phyloP scores from a whole-genome alignment of 108 stramenopile species.

The Cyclostephanos tholiformis region DNA sequence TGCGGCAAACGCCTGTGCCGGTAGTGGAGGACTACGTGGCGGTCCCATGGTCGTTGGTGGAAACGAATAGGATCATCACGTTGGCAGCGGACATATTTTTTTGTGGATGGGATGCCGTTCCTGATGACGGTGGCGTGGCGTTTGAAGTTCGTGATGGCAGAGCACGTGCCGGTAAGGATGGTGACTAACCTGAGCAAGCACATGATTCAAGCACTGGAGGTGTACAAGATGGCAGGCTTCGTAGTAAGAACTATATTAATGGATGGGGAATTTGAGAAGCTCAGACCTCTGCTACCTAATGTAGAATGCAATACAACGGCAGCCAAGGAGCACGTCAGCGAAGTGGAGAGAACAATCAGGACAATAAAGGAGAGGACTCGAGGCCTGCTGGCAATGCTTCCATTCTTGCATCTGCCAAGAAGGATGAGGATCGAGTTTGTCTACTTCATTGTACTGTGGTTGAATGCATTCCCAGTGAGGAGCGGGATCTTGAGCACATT shows the following conservation, averaged over 20 bases:
- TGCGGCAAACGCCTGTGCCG: too few relatives aligned
- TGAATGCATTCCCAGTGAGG: too few relatives aligned
- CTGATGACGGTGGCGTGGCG: slow-evolving; percentile 31
- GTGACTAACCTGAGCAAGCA: slow-evolving; percentile 14
- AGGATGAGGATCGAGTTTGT: too few relatives aligned
- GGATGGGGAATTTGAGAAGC: too few relatives aligned
- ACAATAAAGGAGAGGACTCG: slow-evolving; percentile 20
- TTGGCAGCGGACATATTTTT: slow-evolving; percentile 32
- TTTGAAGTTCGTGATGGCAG: slow-evolving; percentile 40
- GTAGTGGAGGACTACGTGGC: slow-evolving; percentile 14
- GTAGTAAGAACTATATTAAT: too few relatives aligned
- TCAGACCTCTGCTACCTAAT: too few relatives aligned
- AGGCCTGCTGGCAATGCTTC: slow-evolving; percentile 18
- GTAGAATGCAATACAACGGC: slow-evolving; percentile 24
- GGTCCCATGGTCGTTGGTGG: slow-evolving; percentile 24
- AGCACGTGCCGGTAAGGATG: slow-evolving; percentile 19
- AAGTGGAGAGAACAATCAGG: slow-evolving; percentile 32
- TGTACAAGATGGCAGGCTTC: neutral
- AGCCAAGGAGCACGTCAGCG: slow-evolving; percentile 40
- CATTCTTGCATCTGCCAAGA: too few relatives aligned
- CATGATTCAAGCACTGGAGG: neutral
- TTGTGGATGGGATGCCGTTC: too few relatives aligned
- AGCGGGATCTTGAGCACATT: too few relatives aligned
- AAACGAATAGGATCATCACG: slow-evolving; percentile 20
- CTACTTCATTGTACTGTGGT: too few relatives aligned